Base-by-base conservation (phyloP, 495 filamentous ascomycete genomes). In the Cryomyces antarcticus region DNA sequence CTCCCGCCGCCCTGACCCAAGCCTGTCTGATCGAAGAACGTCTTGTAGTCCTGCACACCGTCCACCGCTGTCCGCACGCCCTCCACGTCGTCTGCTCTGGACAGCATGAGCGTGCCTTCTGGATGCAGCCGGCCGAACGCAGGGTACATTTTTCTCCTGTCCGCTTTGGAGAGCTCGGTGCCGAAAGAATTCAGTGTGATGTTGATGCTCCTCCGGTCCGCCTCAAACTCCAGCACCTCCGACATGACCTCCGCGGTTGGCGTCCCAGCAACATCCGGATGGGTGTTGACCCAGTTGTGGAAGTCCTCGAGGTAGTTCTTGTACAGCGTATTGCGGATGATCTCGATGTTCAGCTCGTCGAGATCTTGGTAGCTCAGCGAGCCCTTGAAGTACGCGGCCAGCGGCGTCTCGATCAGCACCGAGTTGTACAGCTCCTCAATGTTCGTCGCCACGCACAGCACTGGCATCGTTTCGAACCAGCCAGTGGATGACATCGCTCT, bases 241-340 rank as follows among this genome's bases (percentile, higher is more conserved):
- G 73, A 67, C 89, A 99, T 96, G 51, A 94, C 75, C 49, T 94
- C 87, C 28, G 82, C 69, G 1, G 92, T 95, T 2, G 89, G 87
- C 4, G 85, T 92, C 7, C 85, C 88, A 35, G 67, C 62, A 58
- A 96, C 73, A 31, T 89, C 85, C 0, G 86, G 68, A 56, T 93
- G 69, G 24, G 75, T 79, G 62, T 79, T 88, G 58, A 94, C 77
- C 54, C 92, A 96, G 28, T 79, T 66, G 64, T 94, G 74, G 62
- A 97, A 99, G 57, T 96, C 89, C 58, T 99, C 89, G 27, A 99
- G 70, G 61, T 99, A 99, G 65, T 93, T 94, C 72, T 96, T 96
- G 71, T 95, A 99, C 37, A 99, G 69, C 7, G 92, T 99, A 62
- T 99, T 96, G 41, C 92, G 79, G 38, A 99, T 77, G 55, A 99